Percentiles rank a stretch among this genome's conserved stretches.
Conservation (phyloP, 2,329 filamentous ascomycete species). For the Xylariaceae sp. region DNA sequence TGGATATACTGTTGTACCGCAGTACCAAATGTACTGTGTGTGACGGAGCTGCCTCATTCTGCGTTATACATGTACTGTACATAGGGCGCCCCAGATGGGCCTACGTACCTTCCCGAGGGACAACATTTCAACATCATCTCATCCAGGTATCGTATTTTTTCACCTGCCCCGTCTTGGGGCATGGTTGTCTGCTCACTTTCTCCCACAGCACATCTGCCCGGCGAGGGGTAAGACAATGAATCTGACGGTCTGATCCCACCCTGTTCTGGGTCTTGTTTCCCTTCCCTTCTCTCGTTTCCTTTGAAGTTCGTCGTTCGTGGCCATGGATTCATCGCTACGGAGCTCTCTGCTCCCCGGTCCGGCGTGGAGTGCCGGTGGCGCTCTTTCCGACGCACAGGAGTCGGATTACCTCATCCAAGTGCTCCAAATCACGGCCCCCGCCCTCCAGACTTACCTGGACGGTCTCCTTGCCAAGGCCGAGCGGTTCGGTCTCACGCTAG, state of each 20-base stretch:
- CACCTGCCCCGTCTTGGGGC: too few relatives aligned
- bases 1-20: too few relatives aligned
- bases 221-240: too few relatives aligned
- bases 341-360: slow-evolving; percentile 17
- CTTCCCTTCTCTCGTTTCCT: slow-evolving; percentile 10
- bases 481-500: slow-evolving; percentile 32
- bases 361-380: slow-evolving; percentile 11
- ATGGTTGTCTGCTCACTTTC: too few relatives aligned
- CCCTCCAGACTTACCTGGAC: slow-evolving; percentile 24
- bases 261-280: slow-evolving; percentile 13
- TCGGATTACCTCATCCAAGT: slow-evolving; percentile 27
- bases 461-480: slow-evolving; percentile 32
- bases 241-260: slow-evolving; percentile 16
- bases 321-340: slow-evolving; percentile 24
- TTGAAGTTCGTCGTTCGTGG: slow-evolving; percentile 10
- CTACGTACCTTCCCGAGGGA: too few relatives aligned
- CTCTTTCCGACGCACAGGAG: slow-evolving; percentile 27
- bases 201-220: too few relatives aligned
- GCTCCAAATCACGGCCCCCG: slow-evolving; percentile 20
- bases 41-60: too few relatives aligned
- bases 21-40: too few relatives aligned
- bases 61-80: too few relatives aligned
- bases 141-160: too few relatives aligned
- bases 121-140: too few relatives aligned
- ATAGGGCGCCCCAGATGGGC: too few relatives aligned